Evolutionary conservation across 257 asterid species (phyloP), one percentile per base, ranked within the genome.

Genomic region (Capsicum rhomboideum): DNA sequence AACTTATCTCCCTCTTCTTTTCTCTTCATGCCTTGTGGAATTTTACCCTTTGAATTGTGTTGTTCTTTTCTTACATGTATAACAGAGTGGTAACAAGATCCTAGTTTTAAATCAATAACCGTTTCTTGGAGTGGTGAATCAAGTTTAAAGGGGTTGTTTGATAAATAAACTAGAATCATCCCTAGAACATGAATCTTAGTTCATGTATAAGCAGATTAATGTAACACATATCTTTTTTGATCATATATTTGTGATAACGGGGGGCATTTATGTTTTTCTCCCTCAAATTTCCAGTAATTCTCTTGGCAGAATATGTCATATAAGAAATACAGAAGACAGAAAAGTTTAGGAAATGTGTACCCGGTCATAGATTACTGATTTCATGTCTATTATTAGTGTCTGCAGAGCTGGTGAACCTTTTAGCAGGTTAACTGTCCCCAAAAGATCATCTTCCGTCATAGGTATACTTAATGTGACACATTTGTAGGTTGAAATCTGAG

Each of bases 351-450:
- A 23, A 44, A 42, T 18, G 28, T 8, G 12, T 83, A 83, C 71
- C 40, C 13, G 12, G 17, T 23, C 12, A 6, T 0, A 50, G 9
- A 4, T 9, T 68, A 1, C 1, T 11, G 44, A 4, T 29, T 53
- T 2, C 40, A 59, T 59, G 77, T 59, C 56, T 46, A 61, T 20
- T n/a, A 50, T 56, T 28, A 81, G 69, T 28, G 11, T 42, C 23
- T 81, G 77, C 28, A 81, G 42, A 23, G 6, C 20, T 17, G 84
- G 63, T 20, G 84, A 81, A 61, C 78, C 50, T 81, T 81, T 81
- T 17, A 81, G 17, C 72, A 81, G 44, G 56, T 37, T 68, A 59
- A 61, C 31, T 21, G n/a, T 81, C 44, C 84, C 84, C 1, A 31
- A 53, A 44, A 81, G 53, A 53, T 82, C 78, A 2, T 82, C 78